phyloP scores from a whole-genome alignment of 768 basidiomycete genomes.

The Agaricus blazei region DNA sequence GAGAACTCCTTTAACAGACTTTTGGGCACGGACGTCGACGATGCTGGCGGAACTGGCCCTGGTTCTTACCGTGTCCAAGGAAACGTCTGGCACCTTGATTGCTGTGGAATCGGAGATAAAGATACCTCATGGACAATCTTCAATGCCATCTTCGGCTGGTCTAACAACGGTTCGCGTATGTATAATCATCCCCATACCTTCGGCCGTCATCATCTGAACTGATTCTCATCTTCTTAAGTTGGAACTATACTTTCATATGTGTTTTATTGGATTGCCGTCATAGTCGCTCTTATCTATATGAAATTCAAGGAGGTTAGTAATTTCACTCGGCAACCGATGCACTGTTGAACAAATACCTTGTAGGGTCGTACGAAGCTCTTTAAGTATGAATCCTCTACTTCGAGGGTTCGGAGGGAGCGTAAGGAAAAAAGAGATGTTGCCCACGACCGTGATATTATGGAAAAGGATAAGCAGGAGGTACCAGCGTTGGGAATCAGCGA shows the following conservation, averaged over 20 bases:
- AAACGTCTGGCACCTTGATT: slow-evolving; percentile 85
- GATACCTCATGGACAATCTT: slow-evolving; percentile 76
- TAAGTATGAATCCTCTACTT: slow-evolving; percentile 51
- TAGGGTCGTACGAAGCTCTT: slow-evolving; percentile 64
- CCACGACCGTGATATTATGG: not conserved
- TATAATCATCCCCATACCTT: slow-evolving; percentile 1
- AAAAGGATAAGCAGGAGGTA: not conserved
- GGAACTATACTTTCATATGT: slow-evolving; percentile 85
- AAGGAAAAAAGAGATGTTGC: not conserved
- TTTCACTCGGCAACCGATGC: not conserved
- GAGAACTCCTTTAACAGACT: slow-evolving; percentile 57
- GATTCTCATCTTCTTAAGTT: slow-evolving; percentile 27
- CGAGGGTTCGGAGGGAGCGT: slow-evolving; percentile 10
- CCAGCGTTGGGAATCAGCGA: not conserved
- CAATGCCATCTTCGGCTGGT: slow-evolving; percentile 83
- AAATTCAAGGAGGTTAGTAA: slow-evolving; percentile 54
- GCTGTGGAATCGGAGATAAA: slow-evolving; percentile 64
- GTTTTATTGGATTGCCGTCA: slow-evolving; percentile 88
- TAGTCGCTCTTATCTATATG: slow-evolving; percentile 58
- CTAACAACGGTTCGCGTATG: slow-evolving; percentile 71
- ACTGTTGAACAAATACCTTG: not conserved
- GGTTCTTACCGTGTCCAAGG: slow-evolving; percentile 79
- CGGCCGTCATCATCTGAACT: not conserved
- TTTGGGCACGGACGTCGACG: slow-evolving; percentile 72
- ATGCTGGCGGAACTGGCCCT: slow-evolving; percentile 66